Conservation (phyloP, 2,329 filamentous ascomycete genomes). For the Amphichorda felina region DNA sequence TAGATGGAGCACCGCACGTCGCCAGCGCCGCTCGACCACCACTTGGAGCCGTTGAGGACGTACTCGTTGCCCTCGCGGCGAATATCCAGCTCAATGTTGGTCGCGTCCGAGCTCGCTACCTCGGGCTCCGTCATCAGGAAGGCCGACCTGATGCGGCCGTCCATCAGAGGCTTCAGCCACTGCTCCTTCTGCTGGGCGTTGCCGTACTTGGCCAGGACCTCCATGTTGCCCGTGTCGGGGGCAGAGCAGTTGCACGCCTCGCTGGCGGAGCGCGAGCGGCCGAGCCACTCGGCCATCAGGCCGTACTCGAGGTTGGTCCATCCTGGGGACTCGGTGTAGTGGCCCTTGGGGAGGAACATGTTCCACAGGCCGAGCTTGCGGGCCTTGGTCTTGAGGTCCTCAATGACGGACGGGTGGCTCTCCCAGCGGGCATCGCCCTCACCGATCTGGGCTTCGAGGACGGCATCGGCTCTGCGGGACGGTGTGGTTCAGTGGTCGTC, state of each 20-base stretch:
- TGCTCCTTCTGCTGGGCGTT: slow-evolving; percentile 72
- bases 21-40: slow-evolving; percentile 95
- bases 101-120: slow-evolving; percentile 81
- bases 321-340: slow-evolving; percentile 91
- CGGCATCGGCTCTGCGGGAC: slow-evolving; percentile 53
- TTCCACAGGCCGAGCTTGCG: slow-evolving; percentile 86
- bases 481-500: neutral
- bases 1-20: slow-evolving; percentile 89
- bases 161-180: slow-evolving; percentile 73
- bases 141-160: slow-evolving; percentile 76
- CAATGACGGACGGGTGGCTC: slow-evolving; percentile 66
- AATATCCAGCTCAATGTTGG: slow-evolving; percentile 82
- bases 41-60: slow-evolving; percentile 93
- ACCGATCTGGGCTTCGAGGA: slow-evolving; percentile 72
- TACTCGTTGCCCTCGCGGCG: slow-evolving; percentile 75
- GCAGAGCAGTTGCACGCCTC: slow-evolving; percentile 86
- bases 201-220: slow-evolving; percentile 85
- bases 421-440: slow-evolving; percentile 68
- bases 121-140: slow-evolving; percentile 93
- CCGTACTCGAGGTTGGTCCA: slow-evolving; percentile 96
- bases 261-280: slow-evolving; percentile 71
- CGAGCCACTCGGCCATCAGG: slow-evolving; percentile 91
- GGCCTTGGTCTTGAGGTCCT: slow-evolving; percentile 80
- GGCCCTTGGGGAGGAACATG: slow-evolving; percentile 90
- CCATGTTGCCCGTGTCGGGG: slow-evolving; percentile 92